These are phyloP conservation scores for Chalaropsis ovoidea DNA, from an alignment of 2,329 filamentous ascomycete genomes.

Conservation along the genomic window DNA sequence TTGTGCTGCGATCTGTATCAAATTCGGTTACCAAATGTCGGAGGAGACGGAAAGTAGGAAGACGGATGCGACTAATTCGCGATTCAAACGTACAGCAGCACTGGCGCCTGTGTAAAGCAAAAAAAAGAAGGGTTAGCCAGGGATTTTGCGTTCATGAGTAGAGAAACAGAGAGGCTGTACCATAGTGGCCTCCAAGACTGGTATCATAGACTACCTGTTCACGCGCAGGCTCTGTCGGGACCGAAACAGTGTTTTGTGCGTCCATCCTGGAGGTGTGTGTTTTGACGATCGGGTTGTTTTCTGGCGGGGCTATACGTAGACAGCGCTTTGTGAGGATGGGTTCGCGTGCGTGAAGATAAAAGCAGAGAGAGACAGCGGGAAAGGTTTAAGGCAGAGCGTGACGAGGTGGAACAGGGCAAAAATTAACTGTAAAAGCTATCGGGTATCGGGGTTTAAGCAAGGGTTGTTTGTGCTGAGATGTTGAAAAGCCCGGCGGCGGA, in stretches of 20 bases:
- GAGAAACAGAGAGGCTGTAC: slow-evolving; percentile 36
- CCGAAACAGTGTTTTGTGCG: slow-evolving; percentile 1
- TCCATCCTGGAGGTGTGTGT: slow-evolving; percentile 4
- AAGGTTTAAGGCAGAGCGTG: too few relatives aligned
- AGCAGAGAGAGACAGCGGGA: not conserved
- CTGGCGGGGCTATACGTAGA: not conserved
- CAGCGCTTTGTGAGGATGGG: not conserved
- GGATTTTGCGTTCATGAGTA: not conserved
- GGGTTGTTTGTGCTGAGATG: not conserved
- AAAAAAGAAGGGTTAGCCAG: not conserved
- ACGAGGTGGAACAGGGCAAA: too few relatives aligned
- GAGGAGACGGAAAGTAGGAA: not conserved
- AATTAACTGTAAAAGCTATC: not conserved
- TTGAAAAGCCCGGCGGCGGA: not conserved
- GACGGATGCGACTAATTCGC: slow-evolving; percentile 28
- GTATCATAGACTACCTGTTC: slow-evolving; percentile 61
- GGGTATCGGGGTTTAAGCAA: too few relatives aligned
- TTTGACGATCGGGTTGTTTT: not conserved
- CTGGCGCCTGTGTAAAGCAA: slow-evolving; percentile 38
- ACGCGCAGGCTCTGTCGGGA: slow-evolving; percentile 43
- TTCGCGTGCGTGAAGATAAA: not conserved
- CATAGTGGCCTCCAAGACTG: slow-evolving; percentile 65
- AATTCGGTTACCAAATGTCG: not conserved
- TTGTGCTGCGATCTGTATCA: slow-evolving; percentile 63
- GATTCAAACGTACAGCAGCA: slow-evolving; percentile 34